Conservation (phyloP, 164 flowering plant species). For the Kalanchoe fedtschenkoi region DNA sequence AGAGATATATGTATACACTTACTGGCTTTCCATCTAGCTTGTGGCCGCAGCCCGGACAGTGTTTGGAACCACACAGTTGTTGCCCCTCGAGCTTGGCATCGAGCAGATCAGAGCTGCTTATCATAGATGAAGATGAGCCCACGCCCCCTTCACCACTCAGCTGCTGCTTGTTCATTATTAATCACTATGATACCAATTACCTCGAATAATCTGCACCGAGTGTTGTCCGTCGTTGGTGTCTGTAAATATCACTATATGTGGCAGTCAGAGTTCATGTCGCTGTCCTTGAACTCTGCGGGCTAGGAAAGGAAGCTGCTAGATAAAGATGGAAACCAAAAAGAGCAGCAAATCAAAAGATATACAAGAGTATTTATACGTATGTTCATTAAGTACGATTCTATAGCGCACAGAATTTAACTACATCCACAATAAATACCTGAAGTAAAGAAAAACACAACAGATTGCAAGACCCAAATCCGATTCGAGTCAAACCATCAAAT, state of each 20-base stretch:
- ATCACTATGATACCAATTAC: background rate
- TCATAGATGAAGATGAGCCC: conserved; percentile 23
- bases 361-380: too few species aligned
- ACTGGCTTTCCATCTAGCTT: conserved; percentile 83
- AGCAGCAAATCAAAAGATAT: background rate
- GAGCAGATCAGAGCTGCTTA: conserved; percentile 69
- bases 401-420: too few species aligned
- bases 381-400: too few species aligned
- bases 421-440: background rate
- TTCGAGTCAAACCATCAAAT: background rate
- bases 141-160: conserved; percentile 32
- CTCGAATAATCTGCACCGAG: too few species aligned
- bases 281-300: background rate
- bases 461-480: background rate
- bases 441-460: background rate
- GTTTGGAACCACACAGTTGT: conserved; percentile 79
- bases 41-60: conserved; percentile 95
- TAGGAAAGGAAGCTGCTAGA: background rate
- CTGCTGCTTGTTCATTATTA: conserved; percentile 8
- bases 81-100: conserved; percentile 94
- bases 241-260: background rate
- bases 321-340: too few species aligned
- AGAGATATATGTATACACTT: conserved; percentile 6
- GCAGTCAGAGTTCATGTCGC: background rate
- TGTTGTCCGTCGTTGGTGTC: background rate